Base-by-base conservation (phyloP, 257 asterid genomes). In the Oldenlandia corymbosa region DNA sequence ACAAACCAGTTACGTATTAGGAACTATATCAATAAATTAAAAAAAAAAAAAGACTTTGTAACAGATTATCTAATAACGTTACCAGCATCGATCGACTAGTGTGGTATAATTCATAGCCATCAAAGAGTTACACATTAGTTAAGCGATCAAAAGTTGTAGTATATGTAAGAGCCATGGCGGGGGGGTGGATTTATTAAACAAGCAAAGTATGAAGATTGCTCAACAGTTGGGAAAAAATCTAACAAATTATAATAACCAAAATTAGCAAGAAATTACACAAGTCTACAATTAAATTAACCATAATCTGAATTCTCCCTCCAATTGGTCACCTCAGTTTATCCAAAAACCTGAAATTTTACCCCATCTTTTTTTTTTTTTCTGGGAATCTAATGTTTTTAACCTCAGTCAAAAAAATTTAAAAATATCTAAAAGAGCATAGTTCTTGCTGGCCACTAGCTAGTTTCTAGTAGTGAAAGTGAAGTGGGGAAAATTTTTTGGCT, bases 211-310 rank as follows among this genome's bases (percentile, higher is more conserved):
- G n/a, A n/a, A n/a, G n/a, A n/a, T n/a, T n/a, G n/a, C n/a, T n/a
- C n/a, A n/a, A n/a, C n/a, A n/a, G n/a, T n/a, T n/a, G n/a, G n/a
- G 7, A 23, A 65, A 63, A 50, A 43, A 36, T 51, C 67, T 49
- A 24, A 65, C 42, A 39, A 72, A 51, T 57, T 52, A n/a, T n/a
- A 41, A 68, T 60, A 62, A 62, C 66, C 65, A 65, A 77, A 70
- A 65, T 73, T 67, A 65, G 49, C 62, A 76, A 41, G 31, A 74
- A 84, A 67, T 80, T 71, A 78, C 81, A 76, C 65, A 64, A 76
- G 74, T 68, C 73, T 68, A 68, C 73, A 51, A 68, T 80, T 68
- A 79, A 52, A 72, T 78, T 77, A 31, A 59, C 69, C 74, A 69
- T 64, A 34, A 68, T 68, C 45, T 1, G n/a, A n/a, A n/a, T 53